Percentiles rank a stretch among this genome's conserved stretches.
Conservation (phyloP, 345 rosid species). For the Eucalyptus sideroxylon region DNA sequence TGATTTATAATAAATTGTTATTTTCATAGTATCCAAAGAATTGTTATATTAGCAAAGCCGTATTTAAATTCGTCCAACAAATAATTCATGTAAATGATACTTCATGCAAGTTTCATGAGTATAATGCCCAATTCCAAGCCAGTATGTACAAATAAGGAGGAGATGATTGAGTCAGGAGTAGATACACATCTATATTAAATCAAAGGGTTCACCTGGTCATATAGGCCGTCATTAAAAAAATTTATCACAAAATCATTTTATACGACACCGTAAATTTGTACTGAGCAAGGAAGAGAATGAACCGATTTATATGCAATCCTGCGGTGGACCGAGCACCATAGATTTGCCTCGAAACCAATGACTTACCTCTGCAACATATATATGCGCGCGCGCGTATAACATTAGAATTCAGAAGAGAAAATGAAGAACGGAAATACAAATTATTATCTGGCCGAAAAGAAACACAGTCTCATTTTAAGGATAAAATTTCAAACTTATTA, state of each 20-base stretch:
- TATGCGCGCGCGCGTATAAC: not conserved
- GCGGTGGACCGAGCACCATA: no score
- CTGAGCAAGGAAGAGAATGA: not conserved
- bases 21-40: no score
- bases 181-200: not conserved
- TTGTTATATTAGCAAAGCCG: no score
- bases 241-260: not conserved
- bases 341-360: no score
- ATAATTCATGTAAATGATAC: not conserved
- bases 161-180: not conserved
- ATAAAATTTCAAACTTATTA: no score
- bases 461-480: not conserved
- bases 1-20: fast-evolving
- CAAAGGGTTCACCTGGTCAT: not conserved
- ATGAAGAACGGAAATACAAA: not conserved
- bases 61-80: no score
- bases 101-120: not conserved
- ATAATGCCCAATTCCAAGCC: not conserved
- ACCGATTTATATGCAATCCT: not conserved
- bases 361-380: no score
- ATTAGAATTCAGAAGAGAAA: not conserved
- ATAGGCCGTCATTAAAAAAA: not conserved
- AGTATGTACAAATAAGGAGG: not conserved
- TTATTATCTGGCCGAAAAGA: not conserved
- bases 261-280: not conserved